Percentiles rank a stretch among this genome's conserved stretches.
Conservation (phyloP, 192 early-diverging fungal genomes). For the Geranomyces michiganensis region DNA sequence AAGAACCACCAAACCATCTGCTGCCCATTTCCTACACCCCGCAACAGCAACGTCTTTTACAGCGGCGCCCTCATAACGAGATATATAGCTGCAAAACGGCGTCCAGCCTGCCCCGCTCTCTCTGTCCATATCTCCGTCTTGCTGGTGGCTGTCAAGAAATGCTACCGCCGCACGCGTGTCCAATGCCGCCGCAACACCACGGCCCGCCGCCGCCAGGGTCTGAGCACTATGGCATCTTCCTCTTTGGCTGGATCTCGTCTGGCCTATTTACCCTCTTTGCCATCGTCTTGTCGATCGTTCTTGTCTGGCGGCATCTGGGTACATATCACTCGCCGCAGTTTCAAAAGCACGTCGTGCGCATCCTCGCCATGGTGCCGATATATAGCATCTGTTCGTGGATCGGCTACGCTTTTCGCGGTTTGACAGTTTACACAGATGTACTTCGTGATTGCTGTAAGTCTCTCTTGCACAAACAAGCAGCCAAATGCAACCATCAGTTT, state of each 20-base stretch:
- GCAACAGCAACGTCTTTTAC: too few species aligned
- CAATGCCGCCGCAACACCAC: conserved; percentile 19
- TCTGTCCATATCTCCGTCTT: too few species aligned
- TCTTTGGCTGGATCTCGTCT: conserved; percentile 30
- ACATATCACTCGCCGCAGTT: conserved; percentile 56
- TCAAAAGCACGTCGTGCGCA: conserved; percentile 48
- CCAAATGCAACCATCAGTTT: conserved; percentile 63
- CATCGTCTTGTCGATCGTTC: conserved; percentile 3
- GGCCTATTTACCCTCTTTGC: conserved; percentile 34
- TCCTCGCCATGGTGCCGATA: conserved; percentile 74
- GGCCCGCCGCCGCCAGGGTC: conserved; percentile 31
- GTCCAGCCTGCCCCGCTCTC: too few species aligned
- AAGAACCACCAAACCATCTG: too few species aligned
- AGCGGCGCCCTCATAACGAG: too few species aligned
- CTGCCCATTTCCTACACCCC: too few species aligned
- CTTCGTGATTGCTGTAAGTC: conserved; percentile 23
- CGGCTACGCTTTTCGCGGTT: conserved; percentile 65
- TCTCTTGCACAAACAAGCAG: too few species aligned
- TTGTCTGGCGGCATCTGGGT: conserved; percentile 30
- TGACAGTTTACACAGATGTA: conserved; percentile 67
- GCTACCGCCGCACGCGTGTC: not conserved
- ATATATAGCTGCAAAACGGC: too few species aligned
- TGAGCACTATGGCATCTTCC: conserved; percentile 23
- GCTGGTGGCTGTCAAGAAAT: too few species aligned
- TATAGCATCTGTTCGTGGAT: conserved; percentile 71